A percentile compares a stretch with the other conserved stretches of the same genome.
These are phyloP conservation scores for Fusarium anguioides DNA, from an alignment of 2,329 filamentous ascomycete genomes.

Conservation along the genomic window DNA sequence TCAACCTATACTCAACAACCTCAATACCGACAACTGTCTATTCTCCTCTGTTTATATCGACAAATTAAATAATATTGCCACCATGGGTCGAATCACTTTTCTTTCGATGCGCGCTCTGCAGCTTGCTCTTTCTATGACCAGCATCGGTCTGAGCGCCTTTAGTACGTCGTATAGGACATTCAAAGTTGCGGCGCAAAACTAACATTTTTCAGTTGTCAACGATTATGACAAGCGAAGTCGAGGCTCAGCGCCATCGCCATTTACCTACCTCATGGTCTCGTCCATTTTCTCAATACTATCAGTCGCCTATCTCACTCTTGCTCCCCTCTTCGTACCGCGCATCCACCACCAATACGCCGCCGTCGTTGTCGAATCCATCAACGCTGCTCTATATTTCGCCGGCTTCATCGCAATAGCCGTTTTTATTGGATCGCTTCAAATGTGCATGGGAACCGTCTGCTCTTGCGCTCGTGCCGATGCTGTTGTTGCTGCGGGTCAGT, in stretches of 20 bases:
- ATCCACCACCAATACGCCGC: conserved; percentile 61
- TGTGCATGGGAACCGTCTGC: conserved; percentile 69
- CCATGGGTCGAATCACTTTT: conserved; percentile 35
- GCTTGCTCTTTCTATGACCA: conserved; percentile 38
- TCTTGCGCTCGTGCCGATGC: conserved; percentile 64
- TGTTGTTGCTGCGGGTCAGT: conserved; percentile 65
- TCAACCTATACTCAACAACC: too few species aligned
- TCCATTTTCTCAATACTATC: conserved; percentile 66
- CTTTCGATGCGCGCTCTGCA: conserved; percentile 40
- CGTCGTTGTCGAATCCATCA: conserved; percentile 62
- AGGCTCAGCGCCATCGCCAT: conserved; percentile 63
- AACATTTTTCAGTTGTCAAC: conserved; percentile 61
- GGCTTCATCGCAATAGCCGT: conserved; percentile 69
- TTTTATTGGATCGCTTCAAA: conserved; percentile 65
- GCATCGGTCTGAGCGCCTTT: conserved; percentile 42
- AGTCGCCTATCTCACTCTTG: conserved; percentile 63
- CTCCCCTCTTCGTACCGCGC: conserved; percentile 58
- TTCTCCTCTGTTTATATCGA: neutral
- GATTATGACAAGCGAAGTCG: conserved; percentile 67
- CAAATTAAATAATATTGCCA: conserved; percentile 8
- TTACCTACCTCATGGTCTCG: conserved; percentile 69
- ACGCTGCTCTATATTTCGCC: conserved; percentile 67
- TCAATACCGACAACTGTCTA: too few species aligned
- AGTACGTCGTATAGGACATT: conserved; percentile 18
- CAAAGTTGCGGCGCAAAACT: neutral